Conservation (phyloP, 257 asterid genomes). For the Coffea canephora region DNA sequence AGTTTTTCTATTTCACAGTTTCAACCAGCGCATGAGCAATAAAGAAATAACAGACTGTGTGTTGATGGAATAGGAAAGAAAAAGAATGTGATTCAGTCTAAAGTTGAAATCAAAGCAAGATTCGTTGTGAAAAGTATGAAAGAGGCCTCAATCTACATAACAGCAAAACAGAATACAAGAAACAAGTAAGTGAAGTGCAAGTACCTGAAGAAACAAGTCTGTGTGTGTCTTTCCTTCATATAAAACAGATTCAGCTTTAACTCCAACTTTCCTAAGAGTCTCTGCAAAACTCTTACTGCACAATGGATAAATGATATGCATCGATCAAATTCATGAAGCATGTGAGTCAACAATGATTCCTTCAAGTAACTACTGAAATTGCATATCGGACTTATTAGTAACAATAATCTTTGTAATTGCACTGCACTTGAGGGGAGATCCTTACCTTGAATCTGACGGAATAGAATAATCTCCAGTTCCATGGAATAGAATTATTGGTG, state of each 20-base stretch:
- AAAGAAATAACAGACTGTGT: too few species aligned
- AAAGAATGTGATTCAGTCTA: too few species aligned
- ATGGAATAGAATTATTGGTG: conserved; percentile 82
- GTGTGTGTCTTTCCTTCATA: conserved; percentile 40
- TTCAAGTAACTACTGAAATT: neutral
- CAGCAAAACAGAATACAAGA: too few species aligned
- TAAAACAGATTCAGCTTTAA: conserved; percentile 64
- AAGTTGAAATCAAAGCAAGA: too few species aligned
- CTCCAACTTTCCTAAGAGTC: conserved; percentile 69
- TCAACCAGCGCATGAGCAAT: too few species aligned
- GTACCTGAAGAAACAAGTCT: too few species aligned
- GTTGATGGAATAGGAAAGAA: too few species aligned
- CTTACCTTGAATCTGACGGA: conserved; percentile 78
- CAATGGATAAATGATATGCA: neutral
- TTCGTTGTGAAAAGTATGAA: too few species aligned
- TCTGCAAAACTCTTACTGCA: conserved; percentile 77
- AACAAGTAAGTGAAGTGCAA: too few species aligned
- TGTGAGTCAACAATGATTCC: neutral
- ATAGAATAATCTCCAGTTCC: conserved; percentile 94
- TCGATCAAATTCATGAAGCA: conserved; percentile 5
- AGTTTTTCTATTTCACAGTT: too few species aligned
- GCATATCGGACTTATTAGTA: neutral
- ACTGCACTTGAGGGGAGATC: neutral
- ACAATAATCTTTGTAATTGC: neutral
- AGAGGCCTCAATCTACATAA: too few species aligned